Conservation (phyloP, 768 basidiomycete species). For the Candolleomyces aberdarensis region DNA sequence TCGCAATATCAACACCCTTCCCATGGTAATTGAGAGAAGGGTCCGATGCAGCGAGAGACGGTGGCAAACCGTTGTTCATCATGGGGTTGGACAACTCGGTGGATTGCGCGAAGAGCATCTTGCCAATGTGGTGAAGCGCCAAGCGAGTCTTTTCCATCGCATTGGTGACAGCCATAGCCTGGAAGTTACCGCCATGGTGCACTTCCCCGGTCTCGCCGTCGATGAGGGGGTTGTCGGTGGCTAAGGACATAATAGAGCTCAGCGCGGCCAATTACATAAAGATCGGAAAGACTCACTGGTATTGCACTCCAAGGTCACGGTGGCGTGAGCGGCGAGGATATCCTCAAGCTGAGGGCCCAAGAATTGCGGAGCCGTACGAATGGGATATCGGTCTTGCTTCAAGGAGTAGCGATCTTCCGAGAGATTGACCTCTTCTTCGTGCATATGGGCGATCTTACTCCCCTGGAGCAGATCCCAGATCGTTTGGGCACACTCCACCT, state of each 20-base stretch:
- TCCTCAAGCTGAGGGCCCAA: constrained; percentile 79
- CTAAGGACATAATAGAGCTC: constrained; percentile 28
- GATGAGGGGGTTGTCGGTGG: constrained; percentile 86
- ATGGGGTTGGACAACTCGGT: constrained; percentile 71
- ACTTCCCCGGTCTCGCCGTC: constrained; percentile 63
- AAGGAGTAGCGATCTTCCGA: constrained; percentile 65
- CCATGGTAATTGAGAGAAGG: constrained; percentile 79
- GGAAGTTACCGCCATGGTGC: constrained; percentile 88
- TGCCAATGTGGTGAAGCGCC: constrained; percentile 65
- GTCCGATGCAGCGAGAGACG: constrained; percentile 74
- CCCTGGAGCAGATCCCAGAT: constrained; percentile 61
- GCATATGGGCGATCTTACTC: constrained; percentile 53
- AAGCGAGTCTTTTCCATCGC: constrained; percentile 87
- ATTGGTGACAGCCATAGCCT: constrained; percentile 82
- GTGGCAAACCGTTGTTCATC: constrained; percentile 82
- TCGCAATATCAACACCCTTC: constrained; percentile 84
- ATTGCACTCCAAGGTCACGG: constrained; percentile 71
- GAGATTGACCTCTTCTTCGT: constrained; percentile 64
- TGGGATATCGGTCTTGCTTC: constrained; percentile 71
- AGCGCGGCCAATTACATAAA: neutral
- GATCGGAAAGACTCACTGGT: constrained; percentile 52
- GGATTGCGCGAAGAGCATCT: constrained; percentile 63
- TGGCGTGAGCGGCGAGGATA: constrained; percentile 55
- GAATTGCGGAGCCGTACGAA: constrained; percentile 73
- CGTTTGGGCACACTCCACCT: constrained; percentile 65